Evolutionary conservation across 2,329 filamentous ascomycete species (phyloP).

Genomic region (Ampelomyces quisqualis): DNA sequence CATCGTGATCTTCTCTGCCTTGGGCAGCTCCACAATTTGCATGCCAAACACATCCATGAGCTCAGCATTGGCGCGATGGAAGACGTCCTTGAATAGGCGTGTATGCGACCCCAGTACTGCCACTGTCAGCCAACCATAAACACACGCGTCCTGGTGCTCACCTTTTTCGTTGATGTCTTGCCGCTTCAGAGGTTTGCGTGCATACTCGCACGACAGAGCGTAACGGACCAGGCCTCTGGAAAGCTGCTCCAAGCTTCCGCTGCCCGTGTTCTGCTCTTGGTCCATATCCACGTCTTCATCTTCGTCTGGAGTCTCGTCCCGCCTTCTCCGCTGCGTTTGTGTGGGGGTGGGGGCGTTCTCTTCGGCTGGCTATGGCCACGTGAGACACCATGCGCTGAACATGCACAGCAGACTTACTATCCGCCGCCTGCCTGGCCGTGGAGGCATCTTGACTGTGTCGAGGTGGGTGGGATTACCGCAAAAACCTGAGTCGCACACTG

Average conservation of each 20-base stretch:
- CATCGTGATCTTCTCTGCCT: constrained; percentile 76
- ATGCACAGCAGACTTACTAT: neutral
- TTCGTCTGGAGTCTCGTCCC: constrained; percentile 22
- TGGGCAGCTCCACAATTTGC: constrained; percentile 81
- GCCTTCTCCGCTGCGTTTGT: constrained; percentile 21
- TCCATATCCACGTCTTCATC: constrained; percentile 25
- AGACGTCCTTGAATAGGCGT: constrained; percentile 73
- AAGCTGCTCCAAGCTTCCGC: constrained; percentile 47
- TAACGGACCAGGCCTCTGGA: constrained; percentile 64
- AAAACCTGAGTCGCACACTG: neutral
- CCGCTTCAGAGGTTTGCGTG: constrained; percentile 58
- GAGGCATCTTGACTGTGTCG: constrained; percentile 10
- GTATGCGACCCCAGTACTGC: constrained; percentile 68
- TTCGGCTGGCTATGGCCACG: constrained; percentile 19
- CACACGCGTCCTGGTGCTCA: constrained; percentile 3
- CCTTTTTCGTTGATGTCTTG: constrained; percentile 59
- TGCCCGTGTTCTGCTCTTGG: constrained; percentile 12
- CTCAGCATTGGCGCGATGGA: constrained; percentile 71
- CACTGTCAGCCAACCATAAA: constrained; percentile 4
- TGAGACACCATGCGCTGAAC: neutral
- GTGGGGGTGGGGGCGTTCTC: constrained; percentile 17
- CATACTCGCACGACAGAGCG: constrained; percentile 61
- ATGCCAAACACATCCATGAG: constrained; percentile 81
- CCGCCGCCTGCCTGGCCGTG: constrained; percentile 3
- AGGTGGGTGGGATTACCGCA: neutral